Evolutionary conservation across 106 monocot species (phyloP).

Genomic region (Phalaenopsis equestris): DNA sequence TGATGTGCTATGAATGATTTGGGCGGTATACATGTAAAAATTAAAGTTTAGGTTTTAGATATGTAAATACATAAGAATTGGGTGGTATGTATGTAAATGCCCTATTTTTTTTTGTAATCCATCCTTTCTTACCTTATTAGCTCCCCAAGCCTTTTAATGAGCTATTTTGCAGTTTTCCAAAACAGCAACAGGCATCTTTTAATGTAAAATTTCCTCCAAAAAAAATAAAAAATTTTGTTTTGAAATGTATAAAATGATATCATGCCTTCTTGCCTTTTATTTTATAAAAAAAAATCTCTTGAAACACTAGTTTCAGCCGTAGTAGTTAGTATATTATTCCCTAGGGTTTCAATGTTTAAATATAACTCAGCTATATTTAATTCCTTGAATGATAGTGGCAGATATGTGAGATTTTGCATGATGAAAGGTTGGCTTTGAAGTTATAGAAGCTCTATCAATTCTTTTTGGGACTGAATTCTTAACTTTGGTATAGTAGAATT

Average conservation of each 20-base stretch:
- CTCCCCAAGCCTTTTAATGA: no score
- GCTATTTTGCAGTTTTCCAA: no score
- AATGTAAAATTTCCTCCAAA: background rate
- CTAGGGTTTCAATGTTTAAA: background rate
- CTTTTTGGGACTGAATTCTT: background rate
- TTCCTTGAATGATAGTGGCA: conserved; percentile 39
- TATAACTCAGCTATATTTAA: background rate
- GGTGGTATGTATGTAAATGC: no score
- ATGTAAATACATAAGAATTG: no score
- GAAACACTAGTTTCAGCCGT: background rate
- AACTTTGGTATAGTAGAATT: background rate
- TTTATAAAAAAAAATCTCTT: background rate
- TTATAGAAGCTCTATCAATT: background rate
- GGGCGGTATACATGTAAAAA: no score
- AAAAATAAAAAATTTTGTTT: background rate
- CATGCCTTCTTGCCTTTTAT: background rate
- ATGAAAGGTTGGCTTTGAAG: conserved; percentile 51
- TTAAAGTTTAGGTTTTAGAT: no score
- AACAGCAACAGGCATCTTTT: no score
- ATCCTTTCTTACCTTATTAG: background rate
- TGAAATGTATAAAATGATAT: background rate
- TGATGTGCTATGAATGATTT: no score
- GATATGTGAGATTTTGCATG: conserved; percentile 35
- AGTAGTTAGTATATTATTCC: background rate
- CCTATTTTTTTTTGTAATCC: background rate